Evolutionary conservation across 2,329 filamentous ascomycete species (phyloP).

Genomic region (Atkinsonella texensis): DNA sequence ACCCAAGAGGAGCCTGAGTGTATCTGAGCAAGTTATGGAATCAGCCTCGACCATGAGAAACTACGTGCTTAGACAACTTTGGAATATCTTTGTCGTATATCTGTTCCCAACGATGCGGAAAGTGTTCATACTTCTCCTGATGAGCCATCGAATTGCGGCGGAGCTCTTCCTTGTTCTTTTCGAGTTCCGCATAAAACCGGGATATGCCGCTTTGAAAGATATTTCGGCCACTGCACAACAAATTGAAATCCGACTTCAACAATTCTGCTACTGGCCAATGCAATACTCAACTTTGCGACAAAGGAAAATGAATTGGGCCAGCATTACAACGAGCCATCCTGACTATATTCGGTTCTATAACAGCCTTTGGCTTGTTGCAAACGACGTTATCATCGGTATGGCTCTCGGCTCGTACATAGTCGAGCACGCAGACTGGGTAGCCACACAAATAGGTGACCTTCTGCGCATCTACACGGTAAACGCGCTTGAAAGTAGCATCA

Average conservation of each 20-base stretch:
- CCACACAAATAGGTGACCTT: conserved; percentile 62
- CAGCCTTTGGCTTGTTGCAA: conserved; percentile 93
- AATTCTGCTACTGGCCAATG: conserved; percentile 98
- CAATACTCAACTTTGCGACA: conserved; percentile 88
- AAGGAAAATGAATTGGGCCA: conserved; percentile 86
- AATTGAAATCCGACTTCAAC: conserved; percentile 89
- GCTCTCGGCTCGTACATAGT: conserved; percentile 94
- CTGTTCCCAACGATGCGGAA: conserved; percentile 64
- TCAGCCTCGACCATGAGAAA: conserved; percentile 81
- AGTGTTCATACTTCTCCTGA: conserved; percentile 64
- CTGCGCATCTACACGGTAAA: conserved; percentile 77
- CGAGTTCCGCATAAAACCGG: conserved; percentile 72
- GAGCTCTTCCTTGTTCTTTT: conserved; percentile 68
- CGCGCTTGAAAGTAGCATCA: conserved; percentile 77
- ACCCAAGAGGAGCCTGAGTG: conserved; percentile 74
- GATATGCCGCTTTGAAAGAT: conserved; percentile 80
- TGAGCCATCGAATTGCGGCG: conserved; percentile 68
- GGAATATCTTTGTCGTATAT: conserved; percentile 61
- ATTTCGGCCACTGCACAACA: conserved; percentile 95
- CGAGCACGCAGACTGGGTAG: conserved; percentile 80
- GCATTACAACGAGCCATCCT: conserved; percentile 85
- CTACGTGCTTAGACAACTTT: conserved; percentile 54
- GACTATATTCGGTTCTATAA: conserved; percentile 99
- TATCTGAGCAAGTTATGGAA: conserved; percentile 88
- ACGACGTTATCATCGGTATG: conserved; percentile 97